phyloP scores from a whole-genome alignment of 2,329 filamentous ascomycete species.

The Graphiopsis chlorocephala region DNA sequence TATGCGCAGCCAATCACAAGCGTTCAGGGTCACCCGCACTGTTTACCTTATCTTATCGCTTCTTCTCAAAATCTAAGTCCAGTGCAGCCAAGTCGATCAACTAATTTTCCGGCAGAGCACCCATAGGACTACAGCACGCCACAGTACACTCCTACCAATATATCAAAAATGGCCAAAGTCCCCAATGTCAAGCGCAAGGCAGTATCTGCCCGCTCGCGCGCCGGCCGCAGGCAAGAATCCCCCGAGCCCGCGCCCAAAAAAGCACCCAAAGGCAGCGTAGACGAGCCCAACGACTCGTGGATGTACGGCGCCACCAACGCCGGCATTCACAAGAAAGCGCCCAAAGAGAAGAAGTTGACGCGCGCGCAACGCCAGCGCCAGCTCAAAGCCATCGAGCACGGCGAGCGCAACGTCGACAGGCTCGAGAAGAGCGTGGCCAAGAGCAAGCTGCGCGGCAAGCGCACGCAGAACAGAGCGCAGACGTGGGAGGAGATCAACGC shows the following conservation, averaged over 20 bases:
- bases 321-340: slow-evolving; percentile 64
- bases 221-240: slow-evolving; percentile 68
- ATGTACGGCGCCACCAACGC: slow-evolving; percentile 67
- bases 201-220: slow-evolving; percentile 68
- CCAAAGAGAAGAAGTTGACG: slow-evolving; percentile 54
- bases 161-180: slow-evolving; percentile 43
- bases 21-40: not conserved
- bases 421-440: slow-evolving; percentile 55
- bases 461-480: slow-evolving; percentile 34
- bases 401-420: slow-evolving; percentile 54
- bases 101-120: not conserved
- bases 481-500: slow-evolving; percentile 37
- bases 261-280: slow-evolving; percentile 46
- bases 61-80: not conserved
- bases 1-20: not conserved
- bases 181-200: slow-evolving; percentile 50
- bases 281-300: slow-evolving; percentile 55
- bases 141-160: not conserved
- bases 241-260: slow-evolving; percentile 48
- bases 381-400: slow-evolving; percentile 55
- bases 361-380: slow-evolving; percentile 54
- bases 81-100: not conserved
- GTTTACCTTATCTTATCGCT: slow-evolving; percentile 4
- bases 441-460: slow-evolving; percentile 49
- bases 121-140: not conserved